phyloP scores from a whole-genome alignment of 75 land plant genomes.

The Sequoia sempervirens region DNA sequence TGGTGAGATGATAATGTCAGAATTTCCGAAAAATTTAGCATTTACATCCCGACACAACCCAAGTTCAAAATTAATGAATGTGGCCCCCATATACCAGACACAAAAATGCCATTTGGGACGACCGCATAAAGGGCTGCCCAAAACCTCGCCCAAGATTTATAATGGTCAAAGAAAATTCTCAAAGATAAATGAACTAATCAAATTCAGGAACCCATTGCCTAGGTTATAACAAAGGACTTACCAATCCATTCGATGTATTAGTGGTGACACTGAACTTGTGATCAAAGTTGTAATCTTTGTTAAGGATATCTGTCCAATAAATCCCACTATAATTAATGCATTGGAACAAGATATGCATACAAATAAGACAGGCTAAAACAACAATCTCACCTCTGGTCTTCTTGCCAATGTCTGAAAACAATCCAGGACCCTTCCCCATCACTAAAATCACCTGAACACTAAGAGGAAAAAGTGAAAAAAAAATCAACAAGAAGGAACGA shows the following conservation, averaged over 20 bases:
- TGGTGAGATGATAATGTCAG: no score
- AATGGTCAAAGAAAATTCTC: background rate
- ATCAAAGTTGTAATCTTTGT: constrained; percentile 33
- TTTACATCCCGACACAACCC: background rate
- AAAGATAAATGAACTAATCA: background rate
- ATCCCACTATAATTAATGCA: background rate
- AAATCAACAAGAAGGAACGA: background rate
- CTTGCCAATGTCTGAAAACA: constrained; percentile 81
- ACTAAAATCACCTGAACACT: background rate
- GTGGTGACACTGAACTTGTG: constrained; percentile 34
- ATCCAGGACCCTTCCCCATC: constrained; percentile 84
- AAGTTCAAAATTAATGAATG: background rate
- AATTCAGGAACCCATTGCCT: background rate
- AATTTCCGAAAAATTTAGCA: no score
- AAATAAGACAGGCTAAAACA: background rate
- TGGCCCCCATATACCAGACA: background rate
- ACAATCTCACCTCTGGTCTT: constrained; percentile 54
- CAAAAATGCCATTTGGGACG: background rate
- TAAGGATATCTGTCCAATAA: constrained; percentile 25
- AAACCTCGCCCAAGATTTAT: background rate
- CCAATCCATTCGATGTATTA: constrained; percentile 27
- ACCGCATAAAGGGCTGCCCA: background rate
- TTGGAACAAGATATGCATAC: background rate
- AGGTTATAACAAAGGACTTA: constrained; percentile 3
- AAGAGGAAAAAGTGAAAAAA: background rate